Conservation (phyloP, 192 early-diverging fungal species). For the Lunasporangiospora selenospora region DNA sequence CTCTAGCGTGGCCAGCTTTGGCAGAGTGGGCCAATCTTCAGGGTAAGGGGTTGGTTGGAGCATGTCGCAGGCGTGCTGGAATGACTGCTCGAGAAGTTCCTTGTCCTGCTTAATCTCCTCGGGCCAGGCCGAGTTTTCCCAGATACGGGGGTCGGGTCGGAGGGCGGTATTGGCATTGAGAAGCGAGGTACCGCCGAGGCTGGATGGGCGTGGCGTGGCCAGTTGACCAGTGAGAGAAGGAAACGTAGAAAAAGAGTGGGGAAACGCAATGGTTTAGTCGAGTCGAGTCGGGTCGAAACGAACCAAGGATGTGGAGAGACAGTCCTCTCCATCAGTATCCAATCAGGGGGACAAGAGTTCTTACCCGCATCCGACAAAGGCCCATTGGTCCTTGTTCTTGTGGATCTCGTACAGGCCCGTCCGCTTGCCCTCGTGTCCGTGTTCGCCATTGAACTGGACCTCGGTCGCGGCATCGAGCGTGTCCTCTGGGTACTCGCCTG, state of each 20-base stretch:
- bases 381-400: slow-evolving; percentile 49
- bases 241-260: background rate
- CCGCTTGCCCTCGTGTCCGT: slow-evolving; percentile 40
- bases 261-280: background rate
- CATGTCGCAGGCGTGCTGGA: slow-evolving; percentile 45
- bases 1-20: slow-evolving; percentile 48
- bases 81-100: slow-evolving; percentile 38
- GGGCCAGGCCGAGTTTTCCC: slow-evolving; percentile 45
- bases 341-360: background rate
- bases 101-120: slow-evolving; percentile 44
- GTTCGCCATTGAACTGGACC: slow-evolving; percentile 39
- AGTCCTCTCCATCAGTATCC: background rate
- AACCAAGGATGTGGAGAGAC: background rate
- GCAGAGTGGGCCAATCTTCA: slow-evolving; percentile 46
- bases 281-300: background rate
- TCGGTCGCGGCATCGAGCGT: slow-evolving; percentile 33
- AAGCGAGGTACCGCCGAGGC: slow-evolving; percentile 55
- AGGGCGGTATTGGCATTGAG: slow-evolving; percentile 55
- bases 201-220: slow-evolving; percentile 11
- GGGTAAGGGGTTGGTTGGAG: slow-evolving; percentile 48
- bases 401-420: slow-evolving; percentile 51
- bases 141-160: slow-evolving; percentile 46
- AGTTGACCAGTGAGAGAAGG: background rate
- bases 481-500: slow-evolving; percentile 52
- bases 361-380: slow-evolving; percentile 51